Conservation (phyloP, 2,329 filamentous ascomycete species). For the Ophiosphaerella narmari region DNA sequence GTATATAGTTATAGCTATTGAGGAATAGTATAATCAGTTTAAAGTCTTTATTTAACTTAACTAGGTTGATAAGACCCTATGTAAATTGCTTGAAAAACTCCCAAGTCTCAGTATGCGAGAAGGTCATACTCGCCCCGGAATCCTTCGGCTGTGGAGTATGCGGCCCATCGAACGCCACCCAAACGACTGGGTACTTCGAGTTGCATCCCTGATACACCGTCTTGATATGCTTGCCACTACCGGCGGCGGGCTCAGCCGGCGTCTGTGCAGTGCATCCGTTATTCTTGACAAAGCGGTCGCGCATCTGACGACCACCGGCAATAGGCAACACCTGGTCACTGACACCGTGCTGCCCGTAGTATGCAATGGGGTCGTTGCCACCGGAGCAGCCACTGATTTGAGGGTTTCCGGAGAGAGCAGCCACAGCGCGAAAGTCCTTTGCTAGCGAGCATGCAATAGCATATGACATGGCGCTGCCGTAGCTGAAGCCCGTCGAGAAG, state of each 20-base stretch:
- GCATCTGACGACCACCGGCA: constrained; percentile 37
- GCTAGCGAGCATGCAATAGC: constrained; percentile 50
- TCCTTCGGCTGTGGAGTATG: constrained; percentile 25
- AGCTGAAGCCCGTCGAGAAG: constrained; percentile 53
- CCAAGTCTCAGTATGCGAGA: no score
- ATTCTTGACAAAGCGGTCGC: constrained; percentile 45
- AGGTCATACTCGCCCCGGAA: background rate
- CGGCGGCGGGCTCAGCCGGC: constrained; percentile 18
- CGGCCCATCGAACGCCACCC: constrained; percentile 25
- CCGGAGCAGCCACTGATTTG: constrained; percentile 26
- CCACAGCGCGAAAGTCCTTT: constrained; percentile 47
- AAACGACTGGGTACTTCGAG: constrained; percentile 39
- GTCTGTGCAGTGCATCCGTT: constrained; percentile 41
- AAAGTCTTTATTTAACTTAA: no score
- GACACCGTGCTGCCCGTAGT: constrained; percentile 47
- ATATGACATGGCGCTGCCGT: constrained; percentile 51
- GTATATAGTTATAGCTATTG: no score
- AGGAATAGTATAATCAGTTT: no score
- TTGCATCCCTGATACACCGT: constrained; percentile 29
- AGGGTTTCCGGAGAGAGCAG: constrained; percentile 21
- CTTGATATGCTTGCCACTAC: constrained; percentile 14
- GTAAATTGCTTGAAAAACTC: no score
- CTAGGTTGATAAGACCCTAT: no score
- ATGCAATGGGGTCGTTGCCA: constrained; percentile 29
- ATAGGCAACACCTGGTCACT: constrained; percentile 45